Evolutionary conservation across 148 eudicot species (phyloP).

Genomic region (Limonium bicolor): DNA sequence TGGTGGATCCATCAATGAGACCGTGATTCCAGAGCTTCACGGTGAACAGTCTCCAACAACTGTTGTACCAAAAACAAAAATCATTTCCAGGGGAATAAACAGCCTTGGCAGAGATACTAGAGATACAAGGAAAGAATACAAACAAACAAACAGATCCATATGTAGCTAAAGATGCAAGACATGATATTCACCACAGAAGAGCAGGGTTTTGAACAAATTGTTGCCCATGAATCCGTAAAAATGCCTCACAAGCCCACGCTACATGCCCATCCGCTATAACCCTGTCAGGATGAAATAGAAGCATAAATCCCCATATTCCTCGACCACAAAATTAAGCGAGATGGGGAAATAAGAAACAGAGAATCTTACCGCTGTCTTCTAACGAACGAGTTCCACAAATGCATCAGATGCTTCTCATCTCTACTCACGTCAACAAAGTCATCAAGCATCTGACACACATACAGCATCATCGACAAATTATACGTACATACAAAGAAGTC

Average conservation of each 20-base stretch:
- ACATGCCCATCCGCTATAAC: slow-evolving; percentile 96
- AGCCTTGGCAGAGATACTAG: background rate
- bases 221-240: slow-evolving; percentile 47
- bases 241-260: slow-evolving; percentile 96
- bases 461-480: no score
- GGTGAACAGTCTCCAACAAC: slow-evolving; percentile 88
- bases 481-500: no score
- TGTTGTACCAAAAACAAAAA: slow-evolving; percentile 9
- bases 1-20: slow-evolving; percentile 53
- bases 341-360: background rate
- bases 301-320: background rate
- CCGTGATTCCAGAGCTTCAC: slow-evolving; percentile 90
- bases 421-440: slow-evolving; percentile 91
- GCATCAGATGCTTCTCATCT: slow-evolving; percentile 89
- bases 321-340: background rate
- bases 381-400: slow-evolving; percentile 94
- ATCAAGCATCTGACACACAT: slow-evolving; percentile 98
- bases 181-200: slow-evolving; percentile 37
- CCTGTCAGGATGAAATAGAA: slow-evolving; percentile 29
- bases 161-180: background rate
- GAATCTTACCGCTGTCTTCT: slow-evolving; percentile 61
- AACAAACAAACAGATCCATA: background rate
- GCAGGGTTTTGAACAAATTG: slow-evolving; percentile 36
- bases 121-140: no score
- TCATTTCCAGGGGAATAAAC: background rate